A percentile compares a stretch with the other conserved stretches of the same genome.
phyloP scores from a whole-genome alignment of 78 protist species.

The Paratrimastix pyriformis region DNA sequence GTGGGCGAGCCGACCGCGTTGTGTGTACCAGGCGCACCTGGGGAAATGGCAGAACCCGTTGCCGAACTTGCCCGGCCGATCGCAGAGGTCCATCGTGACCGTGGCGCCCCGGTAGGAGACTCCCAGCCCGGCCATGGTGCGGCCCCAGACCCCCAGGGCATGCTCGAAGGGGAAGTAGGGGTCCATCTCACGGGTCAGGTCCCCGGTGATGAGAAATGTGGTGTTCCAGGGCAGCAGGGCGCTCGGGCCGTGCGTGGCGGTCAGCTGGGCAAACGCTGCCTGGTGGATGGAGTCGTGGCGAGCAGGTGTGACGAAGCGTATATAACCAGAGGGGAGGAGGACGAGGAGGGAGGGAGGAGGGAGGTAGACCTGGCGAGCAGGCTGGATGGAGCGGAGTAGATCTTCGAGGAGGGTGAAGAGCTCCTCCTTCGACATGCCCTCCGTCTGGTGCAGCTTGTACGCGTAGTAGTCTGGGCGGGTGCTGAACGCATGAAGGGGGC shows the following conservation, averaged over 20 bases:
- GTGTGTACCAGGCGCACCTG: constrained; percentile 2
- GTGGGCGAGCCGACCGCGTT: no score
- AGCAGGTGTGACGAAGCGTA: no score
- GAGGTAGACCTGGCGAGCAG: not conserved
- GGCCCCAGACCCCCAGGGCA: not conserved
- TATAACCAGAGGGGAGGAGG: not conserved
- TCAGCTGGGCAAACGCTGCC: not conserved
- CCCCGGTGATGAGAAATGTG: constrained; percentile 19
- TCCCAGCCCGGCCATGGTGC: constrained; percentile 31
- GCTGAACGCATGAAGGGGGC: no score
- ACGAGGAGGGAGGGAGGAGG: not conserved
- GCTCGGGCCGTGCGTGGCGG: constrained; percentile 12
- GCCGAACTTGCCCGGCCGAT: constrained; percentile 39
- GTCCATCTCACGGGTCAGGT: constrained; percentile 27
- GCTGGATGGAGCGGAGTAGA: no score
- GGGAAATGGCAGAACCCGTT: constrained; percentile 56
- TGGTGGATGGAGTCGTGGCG: no score
- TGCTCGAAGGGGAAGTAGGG: constrained; percentile 45
- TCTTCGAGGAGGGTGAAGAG: constrained; percentile 35
- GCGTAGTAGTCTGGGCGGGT: constrained; percentile 49
- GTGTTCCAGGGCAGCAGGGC: constrained; percentile 32
- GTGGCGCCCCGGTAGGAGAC: constrained; percentile 18
- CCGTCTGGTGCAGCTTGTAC: constrained; percentile 33
- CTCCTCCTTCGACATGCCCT: constrained; percentile 22
- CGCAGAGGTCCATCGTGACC: constrained; percentile 33